Conservation (phyloP, 73 alveolate species). For the Tetrahymena elliotti region DNA sequence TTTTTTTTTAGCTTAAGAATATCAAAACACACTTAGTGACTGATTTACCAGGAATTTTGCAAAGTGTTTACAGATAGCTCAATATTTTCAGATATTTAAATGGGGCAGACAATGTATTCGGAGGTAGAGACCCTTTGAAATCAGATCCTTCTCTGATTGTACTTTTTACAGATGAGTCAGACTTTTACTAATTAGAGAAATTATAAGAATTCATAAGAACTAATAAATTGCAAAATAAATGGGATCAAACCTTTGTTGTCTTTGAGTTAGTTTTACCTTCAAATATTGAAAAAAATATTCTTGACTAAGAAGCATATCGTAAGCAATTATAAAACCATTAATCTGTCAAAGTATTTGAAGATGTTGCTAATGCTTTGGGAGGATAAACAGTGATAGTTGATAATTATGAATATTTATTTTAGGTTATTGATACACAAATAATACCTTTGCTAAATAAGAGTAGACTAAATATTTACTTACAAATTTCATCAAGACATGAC, state of each 20-base stretch:
- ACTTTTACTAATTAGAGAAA: neutral
- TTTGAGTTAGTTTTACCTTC: neutral
- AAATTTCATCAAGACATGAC: neutral
- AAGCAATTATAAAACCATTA: neutral
- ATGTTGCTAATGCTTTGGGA: neutral
- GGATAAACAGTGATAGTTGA: neutral
- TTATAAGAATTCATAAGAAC: neutral
- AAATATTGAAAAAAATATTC: neutral
- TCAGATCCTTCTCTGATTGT: neutral
- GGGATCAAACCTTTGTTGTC: neutral
- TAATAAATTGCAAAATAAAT: neutral
- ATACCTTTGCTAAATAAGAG: neutral
- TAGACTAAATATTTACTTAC: neutral
- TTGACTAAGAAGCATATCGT: neutral
- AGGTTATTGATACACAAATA: neutral
- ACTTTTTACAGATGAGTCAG: neutral
- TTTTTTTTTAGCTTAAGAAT: neutral
- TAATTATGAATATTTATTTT: neutral
- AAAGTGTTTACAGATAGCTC: neutral
- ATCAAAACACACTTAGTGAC: neutral
- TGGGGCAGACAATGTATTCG: neutral
- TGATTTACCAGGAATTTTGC: neutral
- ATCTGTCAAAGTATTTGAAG: neutral
- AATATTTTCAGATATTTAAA: neutral
- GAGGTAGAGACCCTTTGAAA: neutral